Evolutionary conservation across 441 rosid species (phyloP).

Genomic region (Manihot esculenta): DNA sequence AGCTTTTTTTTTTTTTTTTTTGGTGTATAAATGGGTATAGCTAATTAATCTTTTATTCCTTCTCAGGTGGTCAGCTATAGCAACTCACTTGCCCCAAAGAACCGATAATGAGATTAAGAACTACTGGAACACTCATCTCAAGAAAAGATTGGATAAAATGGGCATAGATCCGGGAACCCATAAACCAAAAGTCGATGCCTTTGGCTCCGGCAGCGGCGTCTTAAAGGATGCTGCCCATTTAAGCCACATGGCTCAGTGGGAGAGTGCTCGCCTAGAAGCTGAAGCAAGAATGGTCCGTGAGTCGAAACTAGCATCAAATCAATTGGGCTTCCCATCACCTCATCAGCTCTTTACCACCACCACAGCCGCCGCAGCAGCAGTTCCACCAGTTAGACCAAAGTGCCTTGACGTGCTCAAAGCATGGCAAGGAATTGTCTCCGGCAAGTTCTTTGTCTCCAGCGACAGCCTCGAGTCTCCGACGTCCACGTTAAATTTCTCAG

Average conservation of each 20-base stretch:
- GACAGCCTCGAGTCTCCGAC: slow-evolving; percentile 64
- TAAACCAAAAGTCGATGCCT: slow-evolving; percentile 2
- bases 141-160: slow-evolving; percentile 4
- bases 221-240: slow-evolving; percentile 24
- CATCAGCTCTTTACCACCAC: neutral
- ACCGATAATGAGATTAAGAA: slow-evolving; percentile 9
- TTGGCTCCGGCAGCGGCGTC: neutral
- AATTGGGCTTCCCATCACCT: neutral
- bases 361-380: neutral
- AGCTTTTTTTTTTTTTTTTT: no score
- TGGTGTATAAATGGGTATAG: neutral
- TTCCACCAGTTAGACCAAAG: slow-evolving; percentile 22
- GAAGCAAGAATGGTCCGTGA: slow-evolving; percentile 39
- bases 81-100: slow-evolving; percentile 3
- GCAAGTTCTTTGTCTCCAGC: slow-evolving; percentile 16
- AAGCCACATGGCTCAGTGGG: slow-evolving; percentile 51
- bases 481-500: slow-evolving; percentile 63
- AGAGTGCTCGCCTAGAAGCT: slow-evolving; percentile 49
- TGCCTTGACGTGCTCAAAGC: slow-evolving; percentile 43
- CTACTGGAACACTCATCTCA: slow-evolving; percentile 3
- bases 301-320: slow-evolving; percentile 21
- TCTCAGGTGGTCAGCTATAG: slow-evolving; percentile 9
- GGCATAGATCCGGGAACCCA: slow-evolving; percentile 12
- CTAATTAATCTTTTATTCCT: neutral
- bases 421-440: slow-evolving; percentile 34